Evolutionary conservation across 2,329 filamentous ascomycete genomes (phyloP), one percentile per base, ranked within the genome.

Genomic region (Fusarium tjaetaba): DNA sequence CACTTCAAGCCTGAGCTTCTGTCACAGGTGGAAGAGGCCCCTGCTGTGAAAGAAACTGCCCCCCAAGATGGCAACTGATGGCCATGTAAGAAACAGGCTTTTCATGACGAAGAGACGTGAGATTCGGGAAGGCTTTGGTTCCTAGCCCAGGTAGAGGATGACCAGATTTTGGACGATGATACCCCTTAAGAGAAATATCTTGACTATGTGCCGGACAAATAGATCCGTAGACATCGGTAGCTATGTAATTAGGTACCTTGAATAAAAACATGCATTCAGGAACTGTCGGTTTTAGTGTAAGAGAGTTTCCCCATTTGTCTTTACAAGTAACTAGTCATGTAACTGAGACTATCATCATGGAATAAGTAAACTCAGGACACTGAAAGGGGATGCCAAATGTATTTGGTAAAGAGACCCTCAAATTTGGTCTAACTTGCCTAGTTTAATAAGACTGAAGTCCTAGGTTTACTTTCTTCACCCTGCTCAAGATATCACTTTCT

Each of bases 1-100:
- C 49, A 52, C 32, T 52, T 52, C 49, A 52, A 26, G 32, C 49
- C 49, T 9, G 49, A 52, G 5, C n/a, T 52, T 22, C 32, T 52
- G 5, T 15, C 32, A 22, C 32, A 0, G 18, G 32, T 11, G 4
- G n/a, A 11, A 52, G 30, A 26, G 16, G 0, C n/a, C 4, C 30
- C 32, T 20, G 13, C 7, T 6, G 30, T 20, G 32, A 4, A 36
- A 15, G 49, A 36, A 13, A 11, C 30, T 36, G 32, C 2, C n/a
- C 9, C 32, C 18, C 9, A 36, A 3, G n/a, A 15, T 4, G n/a
- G 22, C 3, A 22, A 15, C 13, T 52, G 10, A 52, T 36, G 13
- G 18, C 2, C 5, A 26, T 36, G 9, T 22, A 16, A 2, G 13
- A 9, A 3, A 52, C 13, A 22, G 9, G 11, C 32, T 22, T 7